Evolutionary conservation across 2,329 filamentous ascomycete genomes (phyloP), one percentile per base, ranked within the genome.

Genomic region (Plectosphaerella cucumerina): DNA sequence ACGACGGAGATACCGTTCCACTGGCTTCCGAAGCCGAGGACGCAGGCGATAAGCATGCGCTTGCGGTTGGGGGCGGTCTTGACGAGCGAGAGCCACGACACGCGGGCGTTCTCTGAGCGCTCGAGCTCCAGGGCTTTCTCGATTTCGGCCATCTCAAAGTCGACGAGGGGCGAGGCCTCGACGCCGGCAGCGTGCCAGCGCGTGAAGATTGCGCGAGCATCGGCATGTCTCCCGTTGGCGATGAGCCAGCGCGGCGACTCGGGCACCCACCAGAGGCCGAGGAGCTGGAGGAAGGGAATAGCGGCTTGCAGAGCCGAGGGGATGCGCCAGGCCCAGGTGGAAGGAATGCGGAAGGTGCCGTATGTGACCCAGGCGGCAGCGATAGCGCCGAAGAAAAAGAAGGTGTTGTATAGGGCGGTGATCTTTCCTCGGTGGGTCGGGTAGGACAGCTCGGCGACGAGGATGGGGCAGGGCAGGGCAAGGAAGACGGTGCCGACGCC

Each of bases 191-290:
- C 51, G 17, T 82, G 83, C 57, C 77, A 84, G 50, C 73, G 78
- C 5, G 72, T 73, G 42, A 86, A 71, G 12, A 77, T 75, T 2
- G 70, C 68, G 10, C 76, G 67, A 0, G 81, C 78, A 48, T 81
- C 68, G 6, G 81, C 75, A 11, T 72, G 66, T 39, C 76, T 74
- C 53, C 76, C 72, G 50, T 81, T 75, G 53, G 76, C 74, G 50
- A 82, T 79, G 17, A 85, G 70, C 81, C 81, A 86, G 51, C 83
- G 31, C 3, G 83, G 83, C 3, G 78, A 83, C 58, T 86, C 83
- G 0, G 84, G 83, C 1, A 85, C 49, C 15, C 47, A 50, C 35
- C 44, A 54, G 43, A 51, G 47, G 23, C 53, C 46, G 1, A 23
- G 34, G 22, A 48, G 35, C 12, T 56, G 52, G 2, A 54, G 21